These are phyloP conservation scores for Chaetomium cochliodes DNA, from an alignment of 495 filamentous ascomycete species.

Conservation along the genomic window DNA sequence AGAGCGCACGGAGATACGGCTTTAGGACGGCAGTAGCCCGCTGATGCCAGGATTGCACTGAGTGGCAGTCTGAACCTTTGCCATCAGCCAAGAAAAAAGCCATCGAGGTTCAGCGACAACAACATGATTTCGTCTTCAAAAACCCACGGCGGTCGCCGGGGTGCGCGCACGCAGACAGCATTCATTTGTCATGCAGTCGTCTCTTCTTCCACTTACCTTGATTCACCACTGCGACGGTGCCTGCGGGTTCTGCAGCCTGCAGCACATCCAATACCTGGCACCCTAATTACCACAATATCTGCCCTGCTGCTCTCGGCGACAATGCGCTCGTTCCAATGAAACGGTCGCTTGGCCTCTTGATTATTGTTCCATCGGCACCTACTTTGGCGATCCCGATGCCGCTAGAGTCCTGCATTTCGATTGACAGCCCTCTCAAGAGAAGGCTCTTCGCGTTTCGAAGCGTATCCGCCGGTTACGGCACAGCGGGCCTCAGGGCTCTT, in stretches of 20 bases:
- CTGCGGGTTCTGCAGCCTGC: slow-evolving; percentile 13
- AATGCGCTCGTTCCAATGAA: not conserved
- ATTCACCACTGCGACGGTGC: slow-evolving; percentile 8
- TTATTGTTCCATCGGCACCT: not conserved
- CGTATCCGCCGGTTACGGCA: slow-evolving; percentile 19
- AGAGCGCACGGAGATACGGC: not conserved
- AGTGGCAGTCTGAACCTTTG: not conserved
- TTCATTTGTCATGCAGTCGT: not conserved
- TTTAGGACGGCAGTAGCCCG: not conserved
- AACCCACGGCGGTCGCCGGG: not conserved
- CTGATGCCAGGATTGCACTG: not conserved
- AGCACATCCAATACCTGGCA: slow-evolving; percentile 7
- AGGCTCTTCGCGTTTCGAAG: slow-evolving; percentile 21
- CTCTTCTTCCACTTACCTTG: not conserved
- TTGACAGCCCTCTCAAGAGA: slow-evolving; percentile 7
- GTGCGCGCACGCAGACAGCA: not conserved
- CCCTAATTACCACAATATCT: slow-evolving; percentile 6
- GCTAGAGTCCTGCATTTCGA: not conserved
- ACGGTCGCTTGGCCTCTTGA: not conserved
- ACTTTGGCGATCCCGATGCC: not conserved
- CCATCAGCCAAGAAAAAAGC: not conserved
- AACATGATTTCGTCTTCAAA: not conserved
- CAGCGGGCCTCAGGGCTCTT: slow-evolving; percentile 12
- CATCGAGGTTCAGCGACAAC: not conserved
- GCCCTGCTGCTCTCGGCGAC: slow-evolving; percentile 6